Base-by-base conservation (phyloP, 495 filamentous ascomycete species). In the Xylaria flabelliformis region DNA sequence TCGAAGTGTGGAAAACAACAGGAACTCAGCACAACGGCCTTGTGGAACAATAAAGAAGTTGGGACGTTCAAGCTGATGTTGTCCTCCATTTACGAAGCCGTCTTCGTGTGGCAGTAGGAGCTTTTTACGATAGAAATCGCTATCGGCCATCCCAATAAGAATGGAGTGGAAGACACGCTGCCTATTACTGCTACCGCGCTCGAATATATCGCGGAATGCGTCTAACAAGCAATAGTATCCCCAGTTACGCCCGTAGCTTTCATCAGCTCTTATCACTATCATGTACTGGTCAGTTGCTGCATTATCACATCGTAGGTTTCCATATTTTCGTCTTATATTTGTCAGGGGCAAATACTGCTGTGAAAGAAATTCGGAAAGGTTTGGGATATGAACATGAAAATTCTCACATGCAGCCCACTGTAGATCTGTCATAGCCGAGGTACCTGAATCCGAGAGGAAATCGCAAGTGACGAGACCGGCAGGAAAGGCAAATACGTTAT, bases 221-320 rank as follows among this genome's bases (percentile, higher is more conserved):
- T 72, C 70, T 15, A 72, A 36, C 2, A 72, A 51, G 19, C 70
- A 72, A 26, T 72, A 72, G 42, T 72, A 72, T 24, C 70, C 70
- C 61, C 62, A 65, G 32, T 72, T 72, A 10, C 70, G 70, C 1
- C 70, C 70, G 10, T 72, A 72, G 50, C 70, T 72, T 48, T 72
- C 70, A 61, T 72, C 70, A 13, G 32, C 62, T 58, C 70, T 46
- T 8, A 72, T 65, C 17, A 72, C 63, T 70, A 64, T 61, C 0
- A 8, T 21, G 12, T 39, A 21, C 21, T 5, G 12, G 58, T 41
- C 15, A 51, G 5, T 32, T 44, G 0, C 2, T 61, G n/a, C 3
- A 32, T 19, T 29, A 59, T 34, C 1, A 39, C 3, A 10, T n/a
- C 10, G 3, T 61, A 19, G 9, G 15, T 1, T 21, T 1, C 12